Percentiles rank a stretch among this genome's conserved stretches.
Conservation (phyloP, 2,329 filamentous ascomycete species). For the Neopestalotiopsis clavispora region DNA sequence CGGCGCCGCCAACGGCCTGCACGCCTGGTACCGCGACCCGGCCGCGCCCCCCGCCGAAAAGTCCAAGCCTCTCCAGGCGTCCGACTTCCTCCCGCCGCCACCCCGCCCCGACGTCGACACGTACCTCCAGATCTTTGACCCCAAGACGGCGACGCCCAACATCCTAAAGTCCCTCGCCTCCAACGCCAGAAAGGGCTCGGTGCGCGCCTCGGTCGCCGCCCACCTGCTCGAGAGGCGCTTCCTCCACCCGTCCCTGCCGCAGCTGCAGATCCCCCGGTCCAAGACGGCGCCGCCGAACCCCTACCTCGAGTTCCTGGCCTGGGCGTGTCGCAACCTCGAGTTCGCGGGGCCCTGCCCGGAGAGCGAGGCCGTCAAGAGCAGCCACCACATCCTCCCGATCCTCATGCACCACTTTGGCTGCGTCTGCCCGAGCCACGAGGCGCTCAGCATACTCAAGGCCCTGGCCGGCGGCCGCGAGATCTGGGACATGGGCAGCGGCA, state of each 20-base stretch:
- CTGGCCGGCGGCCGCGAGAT: slow-evolving; percentile 59
- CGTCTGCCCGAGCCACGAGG: slow-evolving; percentile 70
- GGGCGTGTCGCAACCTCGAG: slow-evolving; percentile 67
- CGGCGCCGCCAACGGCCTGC: slow-evolving; percentile 50
- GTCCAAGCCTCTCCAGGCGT: slow-evolving; percentile 3
- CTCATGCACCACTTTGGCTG: slow-evolving; percentile 83
- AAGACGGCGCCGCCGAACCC: slow-evolving; percentile 60
- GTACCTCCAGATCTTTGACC: slow-evolving; percentile 70
- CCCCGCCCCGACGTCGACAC: slow-evolving; percentile 64
- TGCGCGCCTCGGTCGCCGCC: slow-evolving; percentile 59
- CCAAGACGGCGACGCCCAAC: slow-evolving; percentile 62
- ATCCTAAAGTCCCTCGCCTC: slow-evolving; percentile 64
- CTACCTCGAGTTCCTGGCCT: slow-evolving; percentile 70
- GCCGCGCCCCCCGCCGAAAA: slow-evolving; percentile 32
- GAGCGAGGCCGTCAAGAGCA: slow-evolving; percentile 56
- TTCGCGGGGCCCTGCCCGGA: slow-evolving; percentile 65
- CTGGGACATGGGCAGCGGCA: slow-evolving; percentile 72
- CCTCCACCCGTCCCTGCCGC: slow-evolving; percentile 48
- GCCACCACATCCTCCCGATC: slow-evolving; percentile 73
- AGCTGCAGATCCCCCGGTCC: slow-evolving; percentile 46
- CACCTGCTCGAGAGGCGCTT: slow-evolving; percentile 60
- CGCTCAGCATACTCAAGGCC: slow-evolving; percentile 62
- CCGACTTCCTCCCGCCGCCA: slow-evolving; percentile 49
- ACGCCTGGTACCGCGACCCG: slow-evolving; percentile 52
- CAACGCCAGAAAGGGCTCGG: slow-evolving; percentile 59